These are phyloP conservation scores for Carex parvula DNA, from an alignment of 176 grass and related monocot genomes.

Conservation along the genomic window DNA sequence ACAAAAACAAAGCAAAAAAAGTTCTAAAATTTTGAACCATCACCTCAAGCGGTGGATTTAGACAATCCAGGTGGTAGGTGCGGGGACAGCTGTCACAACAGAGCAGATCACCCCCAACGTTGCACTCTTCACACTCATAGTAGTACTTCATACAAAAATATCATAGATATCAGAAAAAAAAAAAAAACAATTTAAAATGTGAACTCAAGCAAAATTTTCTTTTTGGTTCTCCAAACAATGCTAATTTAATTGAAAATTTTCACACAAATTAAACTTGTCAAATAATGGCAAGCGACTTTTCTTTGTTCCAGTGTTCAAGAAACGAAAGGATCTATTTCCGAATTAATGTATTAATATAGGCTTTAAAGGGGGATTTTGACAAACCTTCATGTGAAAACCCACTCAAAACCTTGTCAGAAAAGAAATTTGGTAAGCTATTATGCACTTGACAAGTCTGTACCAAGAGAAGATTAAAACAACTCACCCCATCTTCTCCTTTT, in stretches of 20 bases:
- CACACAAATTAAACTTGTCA: neutral
- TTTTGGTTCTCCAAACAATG: slow-evolving; percentile 1
- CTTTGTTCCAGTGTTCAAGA: neutral
- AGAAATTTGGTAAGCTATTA: slow-evolving; percentile 3
- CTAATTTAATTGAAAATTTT: neutral
- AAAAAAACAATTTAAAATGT: slow-evolving; percentile 2
- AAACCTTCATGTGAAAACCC: neutral
- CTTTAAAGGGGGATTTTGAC: neutral
- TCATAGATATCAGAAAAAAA: slow-evolving; percentile 22
- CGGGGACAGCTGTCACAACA: slow-evolving; percentile 90
- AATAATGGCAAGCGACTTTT: neutral
- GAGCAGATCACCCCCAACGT: slow-evolving; percentile 91
- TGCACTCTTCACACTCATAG: slow-evolving; percentile 86
- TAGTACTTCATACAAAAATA: slow-evolving; percentile 67
- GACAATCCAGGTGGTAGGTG: slow-evolving; percentile 92
- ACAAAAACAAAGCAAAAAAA: slow-evolving; percentile 6
- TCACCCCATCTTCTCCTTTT: slow-evolving; percentile 93
- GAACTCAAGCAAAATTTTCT: neutral
- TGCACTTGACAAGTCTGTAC: neutral
- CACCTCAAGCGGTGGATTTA: slow-evolving; percentile 89
- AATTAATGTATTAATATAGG: neutral
- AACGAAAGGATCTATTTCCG: neutral
- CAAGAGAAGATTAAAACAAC: slow-evolving; percentile 31
- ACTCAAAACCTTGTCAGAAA: neutral
- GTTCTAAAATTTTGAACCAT: slow-evolving; percentile 20